Evolutionary conservation across 495 filamentous ascomycete genomes (phyloP), one percentile per base, ranked within the genome.

Genomic region (Hypoxylon lienhwacheense): DNA sequence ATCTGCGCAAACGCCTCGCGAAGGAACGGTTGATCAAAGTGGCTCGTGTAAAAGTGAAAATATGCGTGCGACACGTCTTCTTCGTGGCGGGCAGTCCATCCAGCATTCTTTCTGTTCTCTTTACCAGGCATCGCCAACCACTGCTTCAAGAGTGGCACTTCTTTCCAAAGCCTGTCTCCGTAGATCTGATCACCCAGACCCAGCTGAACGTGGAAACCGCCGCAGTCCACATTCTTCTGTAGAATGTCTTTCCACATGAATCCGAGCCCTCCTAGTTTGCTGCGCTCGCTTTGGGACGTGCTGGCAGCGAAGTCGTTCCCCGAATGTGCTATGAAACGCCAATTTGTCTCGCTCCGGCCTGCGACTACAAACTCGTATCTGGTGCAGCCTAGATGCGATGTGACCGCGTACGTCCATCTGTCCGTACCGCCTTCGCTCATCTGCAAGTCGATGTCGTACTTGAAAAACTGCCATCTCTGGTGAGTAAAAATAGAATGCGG

Each of bases 161-260:
- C 95, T 57, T 90, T 96, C 93, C 93, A 98, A 65, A 98, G 77
- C 11, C 93, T 76, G 71, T 98, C 93, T 0, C 90, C 95, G 70
- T 95, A 98, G 47, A 98, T 93, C 70, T 97, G 95, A 42, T 91
- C 90, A 26, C 93, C 93, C 1, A 96, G 76, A 16, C 90, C 92
- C 5, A 98, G 75, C 63, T 98, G 93, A 3, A 86, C 82, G 63
- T 98, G 93, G 70, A 98, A 98, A 7, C 93, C 93, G 43, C 90
- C 90, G 62, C 89, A 95, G 60, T 98, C 93, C 31, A 88, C 82
- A 68, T 98, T 95, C 77, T 96, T 97, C 70, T 96, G 91, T 70
- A 98, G 81, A 22, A 98, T 90, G 64, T 98, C 93, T 59, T 96
- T 96, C 93, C 93, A 98, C 93, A 98, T 95, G 66, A 89, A 90